Conservation (phyloP, 495 filamentous ascomycete genomes). For the Penicillium diatomitis region DNA sequence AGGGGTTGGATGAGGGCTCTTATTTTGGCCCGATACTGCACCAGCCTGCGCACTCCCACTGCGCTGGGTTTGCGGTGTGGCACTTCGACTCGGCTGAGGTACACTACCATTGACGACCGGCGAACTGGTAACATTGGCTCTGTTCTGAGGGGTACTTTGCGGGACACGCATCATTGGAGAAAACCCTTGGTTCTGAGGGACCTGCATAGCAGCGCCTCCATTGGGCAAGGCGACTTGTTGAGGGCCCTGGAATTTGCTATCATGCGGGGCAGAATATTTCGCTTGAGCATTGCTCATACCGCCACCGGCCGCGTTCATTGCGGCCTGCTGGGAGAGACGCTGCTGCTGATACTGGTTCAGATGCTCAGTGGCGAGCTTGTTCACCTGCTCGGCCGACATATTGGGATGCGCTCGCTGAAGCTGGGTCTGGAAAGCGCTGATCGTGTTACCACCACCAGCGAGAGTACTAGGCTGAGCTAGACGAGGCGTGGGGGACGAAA, state of each 20-base stretch:
- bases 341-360: constrained; percentile 46
- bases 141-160: constrained; percentile 42
- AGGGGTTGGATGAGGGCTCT: constrained; percentile 37
- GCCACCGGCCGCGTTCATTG: constrained; percentile 61
- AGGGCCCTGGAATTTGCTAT: constrained; percentile 30
- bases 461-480: constrained; percentile 43
- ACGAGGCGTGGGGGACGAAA: constrained; percentile 43
- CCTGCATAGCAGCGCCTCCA: constrained; percentile 32
- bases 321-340: constrained; percentile 43
- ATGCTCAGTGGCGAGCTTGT: constrained; percentile 51
- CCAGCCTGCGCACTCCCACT: constrained; percentile 36
- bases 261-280: constrained; percentile 36
- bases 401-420: constrained; percentile 47
- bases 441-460: constrained; percentile 45
- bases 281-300: constrained; percentile 29
- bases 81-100: constrained; percentile 36
- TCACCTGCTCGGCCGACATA: constrained; percentile 48
- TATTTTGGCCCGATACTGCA: constrained; percentile 26
- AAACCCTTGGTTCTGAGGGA: constrained; percentile 54
- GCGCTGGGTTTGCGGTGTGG: constrained; percentile 42
- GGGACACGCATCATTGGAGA: constrained; percentile 65
- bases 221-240: constrained; percentile 23
- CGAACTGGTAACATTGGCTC: constrained; percentile 30
- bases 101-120: constrained; percentile 33
- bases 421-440: constrained; percentile 42